Conservation (phyloP, 441 rosid genomes). For the Gossypium gossypioides region DNA sequence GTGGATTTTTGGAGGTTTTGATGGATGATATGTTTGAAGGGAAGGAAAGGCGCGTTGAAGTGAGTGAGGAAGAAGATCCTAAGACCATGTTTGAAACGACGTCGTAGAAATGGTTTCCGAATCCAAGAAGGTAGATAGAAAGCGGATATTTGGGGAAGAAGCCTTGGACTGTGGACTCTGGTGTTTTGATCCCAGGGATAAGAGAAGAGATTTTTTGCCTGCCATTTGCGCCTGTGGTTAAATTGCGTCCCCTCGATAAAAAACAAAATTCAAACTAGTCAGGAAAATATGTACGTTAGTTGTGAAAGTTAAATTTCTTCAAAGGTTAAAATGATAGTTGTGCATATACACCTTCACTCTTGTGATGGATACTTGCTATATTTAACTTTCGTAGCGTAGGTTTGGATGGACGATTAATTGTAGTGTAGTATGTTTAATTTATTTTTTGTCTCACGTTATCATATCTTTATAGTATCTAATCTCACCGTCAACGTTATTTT, state of each 20-base stretch:
- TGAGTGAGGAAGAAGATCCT: conserved; percentile 11
- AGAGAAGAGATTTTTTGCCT: background rate
- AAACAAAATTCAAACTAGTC: no score
- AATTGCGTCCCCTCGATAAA: no score
- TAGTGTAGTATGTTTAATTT: rapidly evolving
- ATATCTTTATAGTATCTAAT: rapidly evolving
- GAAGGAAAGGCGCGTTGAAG: conserved; percentile 17
- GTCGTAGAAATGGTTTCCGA: background rate
- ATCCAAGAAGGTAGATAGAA: background rate
- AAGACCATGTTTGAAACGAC: conserved; percentile 3
- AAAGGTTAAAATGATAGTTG: no score
- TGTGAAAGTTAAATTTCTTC: no score
- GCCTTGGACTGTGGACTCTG: background rate
- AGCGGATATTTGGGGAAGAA: background rate
- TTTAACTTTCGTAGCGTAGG: rapidly evolving
- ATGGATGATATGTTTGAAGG: conserved; percentile 19
- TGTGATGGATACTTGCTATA: no score
- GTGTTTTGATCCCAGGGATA: background rate
- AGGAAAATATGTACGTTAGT: no score
- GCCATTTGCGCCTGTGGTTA: background rate
- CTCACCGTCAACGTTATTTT: rapidly evolving
- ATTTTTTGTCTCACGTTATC: rapidly evolving
- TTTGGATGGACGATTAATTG: no score
- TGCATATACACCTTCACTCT: no score
- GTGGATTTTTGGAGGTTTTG: background rate